Conservation (phyloP, 176 grass and related monocot genomes). For the Raddia distichophylla region DNA sequence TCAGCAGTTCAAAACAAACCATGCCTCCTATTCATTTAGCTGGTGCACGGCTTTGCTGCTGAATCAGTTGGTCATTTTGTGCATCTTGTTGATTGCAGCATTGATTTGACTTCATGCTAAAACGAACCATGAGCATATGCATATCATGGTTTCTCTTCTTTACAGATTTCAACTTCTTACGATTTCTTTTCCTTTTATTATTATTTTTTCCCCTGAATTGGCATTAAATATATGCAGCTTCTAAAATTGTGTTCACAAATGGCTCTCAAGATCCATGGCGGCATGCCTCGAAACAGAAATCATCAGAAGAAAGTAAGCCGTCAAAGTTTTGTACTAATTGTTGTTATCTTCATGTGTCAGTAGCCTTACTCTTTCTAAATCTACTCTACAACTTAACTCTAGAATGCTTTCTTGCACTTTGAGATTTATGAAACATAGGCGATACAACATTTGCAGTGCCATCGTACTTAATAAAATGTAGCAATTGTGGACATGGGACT, state of each 20-base stretch:
- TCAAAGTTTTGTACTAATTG: slow-evolving; percentile 34
- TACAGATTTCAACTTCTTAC: not conserved
- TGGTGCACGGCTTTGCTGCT: not conserved
- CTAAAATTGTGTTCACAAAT: slow-evolving; percentile 88
- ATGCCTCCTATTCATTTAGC: not conserved
- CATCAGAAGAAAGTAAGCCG: slow-evolving; percentile 66
- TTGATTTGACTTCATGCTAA: not conserved
- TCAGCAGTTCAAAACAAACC: not conserved
- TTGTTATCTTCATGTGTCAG: not conserved
- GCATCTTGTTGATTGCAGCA: not conserved
- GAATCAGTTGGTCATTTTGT: slow-evolving; percentile 14
- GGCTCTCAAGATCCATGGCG: slow-evolving; percentile 97
- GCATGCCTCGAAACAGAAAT: slow-evolving; percentile 93
- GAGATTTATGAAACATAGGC: slow-evolving; percentile 1
- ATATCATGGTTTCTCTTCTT: slow-evolving; percentile 1
- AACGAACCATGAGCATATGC: not conserved
- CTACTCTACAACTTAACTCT: slow-evolving; percentile 3
- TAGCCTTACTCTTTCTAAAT: not conserved
- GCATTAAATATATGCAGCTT: slow-evolving; percentile 50
- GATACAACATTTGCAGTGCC: slow-evolving; percentile 62
- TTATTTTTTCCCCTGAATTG: not conserved
- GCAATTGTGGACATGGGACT: slow-evolving; percentile 91
- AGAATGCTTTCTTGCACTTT: not conserved
- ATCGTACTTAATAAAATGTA: slow-evolving; percentile 84
- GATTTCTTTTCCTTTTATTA: not conserved